Percentiles rank a stretch among this genome's conserved stretches.
Conservation (phyloP, 805 yeast genomes). For the Yamadazyma sp. region DNA sequence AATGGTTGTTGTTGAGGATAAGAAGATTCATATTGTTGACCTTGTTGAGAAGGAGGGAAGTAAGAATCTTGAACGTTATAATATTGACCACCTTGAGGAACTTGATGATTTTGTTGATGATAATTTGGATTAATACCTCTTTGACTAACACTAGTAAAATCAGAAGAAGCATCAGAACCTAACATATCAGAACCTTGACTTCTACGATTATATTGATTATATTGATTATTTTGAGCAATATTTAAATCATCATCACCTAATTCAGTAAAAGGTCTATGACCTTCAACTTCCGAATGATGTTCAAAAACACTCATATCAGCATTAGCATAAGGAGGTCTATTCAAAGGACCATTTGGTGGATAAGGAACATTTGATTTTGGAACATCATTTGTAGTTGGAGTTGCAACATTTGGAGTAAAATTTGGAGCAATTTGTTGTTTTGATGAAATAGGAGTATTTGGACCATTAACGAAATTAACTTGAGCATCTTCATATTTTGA, state of each 20-base stretch:
- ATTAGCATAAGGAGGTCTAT: slow-evolving; percentile 16
- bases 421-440: slow-evolving; percentile 32
- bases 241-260: slow-evolving; percentile 24
- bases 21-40: slow-evolving; percentile 17
- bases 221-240: slow-evolving; percentile 8
- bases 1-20: slow-evolving; percentile 22
- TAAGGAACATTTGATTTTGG: slow-evolving; percentile 16
- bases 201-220: slow-evolving; percentile 6
- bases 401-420: slow-evolving; percentile 24
- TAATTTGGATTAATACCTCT: slow-evolving; percentile 66
- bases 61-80: slow-evolving; percentile 13
- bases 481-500: slow-evolving; percentile 17
- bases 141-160: slow-evolving; percentile 77
- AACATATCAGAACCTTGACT: slow-evolving; percentile 10
- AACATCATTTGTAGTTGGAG: slow-evolving; percentile 22
- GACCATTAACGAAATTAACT: slow-evolving; percentile 28
- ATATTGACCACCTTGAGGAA: slow-evolving; percentile 16
- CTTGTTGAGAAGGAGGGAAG: slow-evolving; percentile 19
- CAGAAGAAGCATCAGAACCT: slow-evolving; percentile 50
- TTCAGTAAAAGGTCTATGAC: slow-evolving; percentile 45
- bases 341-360: slow-evolving; percentile 14
- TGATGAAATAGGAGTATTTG: slow-evolving; percentile 31
- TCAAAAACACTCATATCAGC: slow-evolving; percentile 34
- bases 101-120: slow-evolving; percentile 22
- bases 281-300: slow-evolving; percentile 45